These are phyloP conservation scores for Suillus alpinus DNA, from an alignment of 768 basidiomycete genomes.

Conservation along the genomic window DNA sequence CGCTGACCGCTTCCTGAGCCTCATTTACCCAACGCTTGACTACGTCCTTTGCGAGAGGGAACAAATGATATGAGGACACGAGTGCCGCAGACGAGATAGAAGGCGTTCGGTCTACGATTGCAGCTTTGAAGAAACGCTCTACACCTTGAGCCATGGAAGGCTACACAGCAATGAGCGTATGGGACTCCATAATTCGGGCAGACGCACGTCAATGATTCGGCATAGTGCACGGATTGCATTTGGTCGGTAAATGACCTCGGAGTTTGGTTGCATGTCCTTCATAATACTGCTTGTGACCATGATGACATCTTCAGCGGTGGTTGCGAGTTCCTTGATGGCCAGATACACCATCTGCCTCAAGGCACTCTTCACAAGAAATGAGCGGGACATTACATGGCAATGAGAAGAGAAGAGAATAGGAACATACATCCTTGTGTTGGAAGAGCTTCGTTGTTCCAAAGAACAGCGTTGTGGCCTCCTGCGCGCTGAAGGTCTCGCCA, in stretches of 20 bases:
- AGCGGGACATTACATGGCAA: constrained; percentile 4
- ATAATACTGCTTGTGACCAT: constrained; percentile 99
- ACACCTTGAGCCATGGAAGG: constrained; percentile 99
- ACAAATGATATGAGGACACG: constrained; percentile 96
- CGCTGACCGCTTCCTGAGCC: constrained; percentile 92
- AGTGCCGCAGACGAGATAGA: constrained; percentile 95
- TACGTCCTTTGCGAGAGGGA: constrained; percentile 89
- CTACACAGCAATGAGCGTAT: constrained; percentile 37
- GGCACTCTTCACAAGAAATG: constrained; percentile 60
- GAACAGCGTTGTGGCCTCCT: constrained; percentile 97
- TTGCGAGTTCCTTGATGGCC: constrained; percentile 95
- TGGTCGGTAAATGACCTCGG: constrained; percentile 96
- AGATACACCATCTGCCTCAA: constrained; percentile 97
- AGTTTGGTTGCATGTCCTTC: constrained; percentile 99
- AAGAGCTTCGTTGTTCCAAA: constrained; percentile 99
- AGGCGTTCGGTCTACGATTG: constrained; percentile 94
- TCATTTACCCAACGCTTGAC: constrained; percentile 99
- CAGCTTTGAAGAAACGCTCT: constrained; percentile 98
- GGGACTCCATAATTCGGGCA: constrained; percentile 40
- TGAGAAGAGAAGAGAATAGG: not conserved
- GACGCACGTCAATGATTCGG: constrained; percentile 91
- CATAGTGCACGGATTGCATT: constrained; percentile 97
- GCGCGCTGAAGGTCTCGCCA: constrained; percentile 90
- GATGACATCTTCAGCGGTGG: constrained; percentile 96
- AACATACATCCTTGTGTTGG: constrained; percentile 96